Evolutionary conservation across 192 early-diverging fungal genomes (phyloP).

Genomic region (Backusella circina): DNA sequence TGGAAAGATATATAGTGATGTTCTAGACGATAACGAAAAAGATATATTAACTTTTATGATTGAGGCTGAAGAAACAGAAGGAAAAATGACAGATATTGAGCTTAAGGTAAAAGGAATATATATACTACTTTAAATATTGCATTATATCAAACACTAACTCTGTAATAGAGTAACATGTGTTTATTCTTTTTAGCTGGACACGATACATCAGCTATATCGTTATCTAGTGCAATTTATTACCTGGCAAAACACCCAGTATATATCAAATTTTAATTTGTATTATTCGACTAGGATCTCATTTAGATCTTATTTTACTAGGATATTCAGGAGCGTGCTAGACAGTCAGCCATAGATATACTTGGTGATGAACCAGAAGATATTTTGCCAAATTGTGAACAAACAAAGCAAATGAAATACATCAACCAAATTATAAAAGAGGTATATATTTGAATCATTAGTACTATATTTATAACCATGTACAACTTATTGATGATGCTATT

Average conservation of each 20-base stretch:
- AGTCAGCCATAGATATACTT: conserved; percentile 44
- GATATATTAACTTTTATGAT: conserved; percentile 29
- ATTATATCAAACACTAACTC: background rate
- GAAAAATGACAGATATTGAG: background rate
- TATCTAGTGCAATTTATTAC: conserved; percentile 42
- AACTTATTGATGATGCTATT: background rate
- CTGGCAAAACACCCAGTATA: conserved; percentile 38
- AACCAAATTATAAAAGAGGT: conserved; percentile 50
- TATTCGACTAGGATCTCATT: too few relatives aligned
- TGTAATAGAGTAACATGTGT: conserved; percentile 14
- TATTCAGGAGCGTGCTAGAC: conserved; percentile 51
- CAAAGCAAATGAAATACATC: conserved; percentile 48
- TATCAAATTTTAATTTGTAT: too few relatives aligned
- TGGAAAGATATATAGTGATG: background rate
- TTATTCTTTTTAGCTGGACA: conserved; percentile 57
- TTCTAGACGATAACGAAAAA: conserved; percentile 15
- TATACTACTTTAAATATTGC: background rate
- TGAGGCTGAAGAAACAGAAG: conserved; percentile 5
- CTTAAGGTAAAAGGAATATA: background rate
- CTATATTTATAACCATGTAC: background rate
- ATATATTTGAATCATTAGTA: background rate
- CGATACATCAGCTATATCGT: conserved; percentile 54
- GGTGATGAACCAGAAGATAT: conserved; percentile 48
- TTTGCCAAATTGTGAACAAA: conserved; percentile 46
- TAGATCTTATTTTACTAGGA: conserved; percentile 20